A percentile compares a stretch with the other conserved stretches of the same genome.
Evolutionary conservation across 495 filamentous ascomycete species (phyloP).

Genomic region (Aspergillus leporis): DNA sequence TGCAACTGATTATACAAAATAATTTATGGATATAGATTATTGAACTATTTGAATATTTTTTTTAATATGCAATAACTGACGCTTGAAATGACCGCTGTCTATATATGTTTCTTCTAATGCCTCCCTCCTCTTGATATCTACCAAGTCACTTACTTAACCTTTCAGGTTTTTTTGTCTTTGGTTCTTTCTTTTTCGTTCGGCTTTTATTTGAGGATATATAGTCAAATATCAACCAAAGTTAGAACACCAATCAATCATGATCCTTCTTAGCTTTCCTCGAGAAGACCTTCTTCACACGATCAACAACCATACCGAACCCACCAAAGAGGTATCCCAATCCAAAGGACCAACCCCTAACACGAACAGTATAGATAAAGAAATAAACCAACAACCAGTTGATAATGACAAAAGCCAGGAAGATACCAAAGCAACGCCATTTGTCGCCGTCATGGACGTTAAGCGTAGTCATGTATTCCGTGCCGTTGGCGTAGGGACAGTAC

Average conservation of each 20-base stretch:
- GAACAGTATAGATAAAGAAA: conserved; percentile 80
- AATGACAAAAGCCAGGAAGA: conserved; percentile 75
- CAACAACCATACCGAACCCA: conserved; percentile 45
- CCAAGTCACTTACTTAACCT: background rate
- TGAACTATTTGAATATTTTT: background rate
- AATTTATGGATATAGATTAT: background rate
- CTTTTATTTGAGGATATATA: background rate
- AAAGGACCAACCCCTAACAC: conserved; percentile 72
- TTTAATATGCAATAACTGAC: background rate
- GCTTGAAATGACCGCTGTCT: conserved; percentile 5
- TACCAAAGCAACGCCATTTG: conserved; percentile 77
- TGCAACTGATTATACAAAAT: background rate
- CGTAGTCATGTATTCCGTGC: conserved; percentile 65
- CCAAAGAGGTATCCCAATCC: conserved; percentile 63
- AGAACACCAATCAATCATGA: conserved; percentile 4
- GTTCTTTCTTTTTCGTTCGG: background rate
- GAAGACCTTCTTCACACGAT: conserved; percentile 43
- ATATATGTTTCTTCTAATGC: background rate
- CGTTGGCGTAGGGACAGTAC: conserved; percentile 71
- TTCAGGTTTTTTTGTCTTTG: background rate
- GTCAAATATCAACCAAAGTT: background rate
- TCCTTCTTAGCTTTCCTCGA: conserved; percentile 21
- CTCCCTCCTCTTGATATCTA: background rate
- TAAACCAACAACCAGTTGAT: conserved; percentile 79
- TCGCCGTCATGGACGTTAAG: conserved; percentile 65